Percentiles rank a stretch among this genome's conserved stretches.
Evolutionary conservation across 257 asterid species (phyloP).

Genomic region (Schizonepeta tenuifolia): DNA sequence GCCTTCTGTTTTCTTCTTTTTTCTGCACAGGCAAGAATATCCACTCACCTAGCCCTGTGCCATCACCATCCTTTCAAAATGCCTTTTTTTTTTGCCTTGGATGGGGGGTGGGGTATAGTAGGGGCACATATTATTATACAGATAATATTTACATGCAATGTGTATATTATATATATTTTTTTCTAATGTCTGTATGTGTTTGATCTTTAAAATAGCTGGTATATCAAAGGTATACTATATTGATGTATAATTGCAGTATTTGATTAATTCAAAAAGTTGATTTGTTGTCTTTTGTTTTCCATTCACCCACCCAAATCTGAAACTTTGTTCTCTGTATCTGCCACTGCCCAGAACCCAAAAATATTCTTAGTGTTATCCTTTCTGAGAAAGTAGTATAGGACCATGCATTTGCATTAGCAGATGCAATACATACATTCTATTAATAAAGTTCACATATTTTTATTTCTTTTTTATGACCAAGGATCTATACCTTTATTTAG

Average conservation of each 20-base stretch:
- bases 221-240: not conserved
- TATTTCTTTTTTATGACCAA: too few species aligned
- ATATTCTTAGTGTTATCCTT: not conserved
- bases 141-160: not conserved
- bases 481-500: too few species aligned
- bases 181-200: not conserved
- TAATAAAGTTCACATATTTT: too few species aligned
- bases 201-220: not conserved
- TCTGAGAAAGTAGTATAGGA: not conserved
- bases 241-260: not conserved
- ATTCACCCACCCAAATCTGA: too few species aligned
- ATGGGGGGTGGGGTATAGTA: not conserved
- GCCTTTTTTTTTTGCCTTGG: not conserved
- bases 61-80: conserved; percentile 11
- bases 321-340: not conserved
- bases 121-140: not conserved
- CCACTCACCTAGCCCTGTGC: conserved; percentile 9
- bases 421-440: not conserved
- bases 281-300: not conserved
- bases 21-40: conserved; percentile 14
- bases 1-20: conserved; percentile 16
- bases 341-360: not conserved
- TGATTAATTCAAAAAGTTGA: not conserved
- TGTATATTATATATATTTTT: not conserved
- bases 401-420: not conserved